Evolutionary conservation across 148 eudicot species (phyloP).

Genomic region (Rhododendron simsii): DNA sequence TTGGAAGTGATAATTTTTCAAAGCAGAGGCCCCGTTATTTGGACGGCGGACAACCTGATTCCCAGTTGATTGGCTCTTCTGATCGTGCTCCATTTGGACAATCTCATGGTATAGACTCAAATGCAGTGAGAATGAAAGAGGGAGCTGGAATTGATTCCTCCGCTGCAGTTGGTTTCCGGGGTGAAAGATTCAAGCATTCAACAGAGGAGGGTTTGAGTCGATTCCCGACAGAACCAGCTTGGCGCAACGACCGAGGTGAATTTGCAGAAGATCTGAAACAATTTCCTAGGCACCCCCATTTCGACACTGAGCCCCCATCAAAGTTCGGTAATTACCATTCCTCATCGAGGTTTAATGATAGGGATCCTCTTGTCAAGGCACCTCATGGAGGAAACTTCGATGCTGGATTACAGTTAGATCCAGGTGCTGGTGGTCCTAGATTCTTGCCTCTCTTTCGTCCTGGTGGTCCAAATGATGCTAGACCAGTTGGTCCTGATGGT

Average conservation of each 20-base stretch:
- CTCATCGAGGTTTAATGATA: conserved; percentile 34
- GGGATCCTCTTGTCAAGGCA: conserved; percentile 37
- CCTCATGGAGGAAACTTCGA: conserved; percentile 38
- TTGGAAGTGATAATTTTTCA: conserved; percentile 31
- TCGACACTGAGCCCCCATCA: conserved; percentile 34
- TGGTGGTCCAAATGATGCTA: conserved; percentile 30
- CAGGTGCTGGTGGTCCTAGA: conserved; percentile 41
- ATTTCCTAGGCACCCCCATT: conserved; percentile 37
- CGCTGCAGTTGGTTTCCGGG: conserved; percentile 34
- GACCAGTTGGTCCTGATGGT: conserved; percentile 40
- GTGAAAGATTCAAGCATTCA: conserved; percentile 38
- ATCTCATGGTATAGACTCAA: conserved; percentile 28
- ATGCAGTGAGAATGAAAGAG: conserved; percentile 31
- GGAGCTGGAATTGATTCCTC: conserved; percentile 28
- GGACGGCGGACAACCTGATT: conserved; percentile 43
- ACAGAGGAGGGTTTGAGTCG: conserved; percentile 41
- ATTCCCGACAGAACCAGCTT: conserved; percentile 31
- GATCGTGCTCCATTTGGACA: conserved; percentile 46
- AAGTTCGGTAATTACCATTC: conserved; percentile 37
- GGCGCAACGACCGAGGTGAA: conserved; percentile 36
- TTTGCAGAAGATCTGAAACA: conserved; percentile 40
- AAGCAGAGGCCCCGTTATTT: conserved; percentile 41
- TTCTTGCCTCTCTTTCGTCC: conserved; percentile 43
- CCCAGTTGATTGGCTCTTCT: conserved; percentile 34
- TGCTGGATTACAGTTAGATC: conserved; percentile 33